These are phyloP conservation scores for Tolypocladium tropicale DNA, from an alignment of 2,329 filamentous ascomycete species.

Conservation along the genomic window DNA sequence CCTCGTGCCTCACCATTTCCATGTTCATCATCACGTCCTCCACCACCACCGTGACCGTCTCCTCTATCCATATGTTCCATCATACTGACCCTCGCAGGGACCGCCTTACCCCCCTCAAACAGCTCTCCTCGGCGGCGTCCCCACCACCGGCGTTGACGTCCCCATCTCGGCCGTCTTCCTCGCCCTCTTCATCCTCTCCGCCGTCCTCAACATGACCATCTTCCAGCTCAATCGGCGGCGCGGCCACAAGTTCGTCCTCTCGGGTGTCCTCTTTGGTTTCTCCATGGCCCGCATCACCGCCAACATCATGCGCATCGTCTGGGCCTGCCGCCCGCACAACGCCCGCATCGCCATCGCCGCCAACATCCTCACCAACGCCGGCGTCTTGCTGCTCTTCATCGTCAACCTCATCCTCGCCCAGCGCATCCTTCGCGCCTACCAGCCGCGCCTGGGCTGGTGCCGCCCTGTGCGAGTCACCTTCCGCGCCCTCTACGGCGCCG, in stretches of 20 bases:
- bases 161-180: slow-evolving; percentile 56
- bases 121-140: slow-evolving; percentile 46
- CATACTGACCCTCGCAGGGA: slow-evolving; percentile 12
- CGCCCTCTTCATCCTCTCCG: slow-evolving; percentile 42
- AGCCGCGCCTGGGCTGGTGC: slow-evolving; percentile 63
- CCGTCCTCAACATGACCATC: slow-evolving; percentile 47
- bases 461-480: slow-evolving; percentile 40
- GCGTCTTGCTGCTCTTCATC: slow-evolving; percentile 65
- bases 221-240: slow-evolving; percentile 37
- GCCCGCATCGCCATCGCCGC: slow-evolving; percentile 44
- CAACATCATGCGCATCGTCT: slow-evolving; percentile 41
- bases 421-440: slow-evolving; percentile 62
- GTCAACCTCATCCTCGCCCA: slow-evolving; percentile 71
- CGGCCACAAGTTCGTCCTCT: slow-evolving; percentile 50
- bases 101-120: slow-evolving; percentile 27
- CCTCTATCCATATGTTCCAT: slow-evolving; percentile 7
- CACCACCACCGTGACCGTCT: slow-evolving; percentile 3
- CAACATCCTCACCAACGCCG: slow-evolving; percentile 61
- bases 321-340: slow-evolving; percentile 32
- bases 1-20: background rate
- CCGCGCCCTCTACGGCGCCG: slow-evolving; percentile 45
- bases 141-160: slow-evolving; percentile 48
- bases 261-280: slow-evolving; percentile 47
- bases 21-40: no score
- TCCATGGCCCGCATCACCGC: slow-evolving; percentile 44